Base-by-base conservation (phyloP, 257 asterid genomes). In the Solanum arcanum region DNA sequence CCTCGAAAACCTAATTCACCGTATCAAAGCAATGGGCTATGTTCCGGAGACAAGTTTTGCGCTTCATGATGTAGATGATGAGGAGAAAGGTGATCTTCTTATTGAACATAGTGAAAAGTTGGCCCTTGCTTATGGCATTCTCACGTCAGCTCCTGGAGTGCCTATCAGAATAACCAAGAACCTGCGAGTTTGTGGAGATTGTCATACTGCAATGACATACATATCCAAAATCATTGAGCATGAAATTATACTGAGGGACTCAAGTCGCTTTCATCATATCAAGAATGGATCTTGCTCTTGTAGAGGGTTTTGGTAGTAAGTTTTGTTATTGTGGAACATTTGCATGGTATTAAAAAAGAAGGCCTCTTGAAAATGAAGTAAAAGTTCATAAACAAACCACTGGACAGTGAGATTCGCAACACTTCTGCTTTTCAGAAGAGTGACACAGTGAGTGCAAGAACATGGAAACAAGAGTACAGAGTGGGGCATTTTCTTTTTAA, bases 1-100 rank as follows among this genome's bases (percentile, higher is more conserved):
- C 46, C 94, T 96, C 23, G 93, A 89, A 14, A 95, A 95, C 84
- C 88, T 96, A 84, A 91, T 95, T 86, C 74, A 86, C 52, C 94
- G 95, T 25, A 93, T 93, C 35, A 96, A 94, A 88, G 82, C 89
- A 33, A 92, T 96, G 97, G 99, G 99, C 1, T 96, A 96, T 86
- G 92, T 92, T n/a, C 95, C 98, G 8, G 98, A 96, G 89, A 96
- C 97, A 42, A 90, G 90, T 89, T 96, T 91, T 90, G 98, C 98
- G 44, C 98, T 96, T 75, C 99, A 96, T 85, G 99, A 96, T 77
- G 99, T 96, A n/a, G 98, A 94, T 89, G 98, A 96, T 82, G 99
- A 96, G 91, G 98, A 96, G 93, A 95, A 95, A 89, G 92, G 95
- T 5, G 95, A 94, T 91, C 93, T 94, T 78, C 89, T 95, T 56